Conservation (phyloP, 352 stramenopile genomes). For the Pythium aristosporum region DNA sequence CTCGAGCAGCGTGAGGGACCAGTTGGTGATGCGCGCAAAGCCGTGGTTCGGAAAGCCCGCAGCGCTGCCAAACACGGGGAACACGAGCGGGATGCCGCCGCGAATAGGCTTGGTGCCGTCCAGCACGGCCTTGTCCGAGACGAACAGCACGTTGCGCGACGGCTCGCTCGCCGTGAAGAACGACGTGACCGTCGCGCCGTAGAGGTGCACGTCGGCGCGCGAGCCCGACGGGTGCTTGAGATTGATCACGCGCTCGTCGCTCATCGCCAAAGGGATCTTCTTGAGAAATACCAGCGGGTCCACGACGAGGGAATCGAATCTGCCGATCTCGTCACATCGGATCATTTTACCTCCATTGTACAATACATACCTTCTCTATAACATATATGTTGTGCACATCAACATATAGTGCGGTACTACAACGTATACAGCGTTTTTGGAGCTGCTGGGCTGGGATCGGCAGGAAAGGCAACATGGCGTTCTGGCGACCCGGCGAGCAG, state of each 20-base stretch:
- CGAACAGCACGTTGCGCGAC: slow-evolving; percentile 89
- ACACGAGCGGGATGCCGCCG: slow-evolving; percentile 95
- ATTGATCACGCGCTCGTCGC: slow-evolving; percentile 31
- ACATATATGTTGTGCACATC: slow-evolving; percentile 1
- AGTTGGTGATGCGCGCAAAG: slow-evolving; percentile 86
- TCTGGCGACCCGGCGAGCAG: slow-evolving; percentile 62
- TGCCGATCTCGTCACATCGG: slow-evolving; percentile 2
- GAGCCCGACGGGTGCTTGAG: slow-evolving; percentile 69
- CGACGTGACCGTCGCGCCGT: slow-evolving; percentile 89
- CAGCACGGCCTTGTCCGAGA: slow-evolving; percentile 87
- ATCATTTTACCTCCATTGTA: not conserved
- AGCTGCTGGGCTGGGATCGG: not conserved
- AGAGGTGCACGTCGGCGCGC: slow-evolving; percentile 83
- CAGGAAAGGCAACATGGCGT: slow-evolving; percentile 36
- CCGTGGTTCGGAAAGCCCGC: slow-evolving; percentile 92
- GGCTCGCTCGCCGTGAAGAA: slow-evolving; percentile 77
- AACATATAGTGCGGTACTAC: slow-evolving; percentile 15
- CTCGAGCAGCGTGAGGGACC: slow-evolving; percentile 54
- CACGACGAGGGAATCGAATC: not conserved
- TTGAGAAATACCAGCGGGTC: not conserved
- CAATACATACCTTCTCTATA: slow-evolving; percentile 2
- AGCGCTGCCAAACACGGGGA: slow-evolving; percentile 93
- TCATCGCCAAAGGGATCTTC: slow-evolving; percentile 9
- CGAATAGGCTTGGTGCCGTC: slow-evolving; percentile 94
- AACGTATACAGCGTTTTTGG: slow-evolving; percentile 6